Percentiles rank a stretch among this genome's conserved stretches.
Conservation (phyloP, 176 grass and related monocot genomes). For the Poa pratensis region DNA sequence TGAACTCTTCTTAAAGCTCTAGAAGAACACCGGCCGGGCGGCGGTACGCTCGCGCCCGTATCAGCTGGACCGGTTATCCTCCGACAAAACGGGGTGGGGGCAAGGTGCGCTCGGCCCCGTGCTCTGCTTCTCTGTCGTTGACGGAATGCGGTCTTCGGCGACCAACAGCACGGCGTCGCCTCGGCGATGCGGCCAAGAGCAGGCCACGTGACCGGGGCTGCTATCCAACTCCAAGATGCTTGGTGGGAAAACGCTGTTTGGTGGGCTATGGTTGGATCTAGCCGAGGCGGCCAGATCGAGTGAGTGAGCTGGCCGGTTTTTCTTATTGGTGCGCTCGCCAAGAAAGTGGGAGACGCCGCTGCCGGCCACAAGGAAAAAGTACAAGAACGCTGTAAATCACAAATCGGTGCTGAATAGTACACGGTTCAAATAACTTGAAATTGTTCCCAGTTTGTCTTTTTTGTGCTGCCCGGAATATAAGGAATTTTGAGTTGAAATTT, state of each 20-base stretch:
- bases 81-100: not conserved
- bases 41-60: not conserved
- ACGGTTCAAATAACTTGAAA: too few relatives aligned
- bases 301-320: conserved; percentile 2
- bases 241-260: not conserved
- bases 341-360: conserved; percentile 5
- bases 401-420: too few relatives aligned
- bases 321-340: not conserved
- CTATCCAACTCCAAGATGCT: not conserved
- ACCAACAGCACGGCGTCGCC: not conserved
- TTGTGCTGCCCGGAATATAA: too few relatives aligned
- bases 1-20: not conserved
- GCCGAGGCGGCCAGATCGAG: not conserved
- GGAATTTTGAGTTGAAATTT: too few relatives aligned
- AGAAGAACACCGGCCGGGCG: not conserved
- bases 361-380: not conserved
- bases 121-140: not conserved
- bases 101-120: not conserved
- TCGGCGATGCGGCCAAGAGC: not conserved
- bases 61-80: not conserved
- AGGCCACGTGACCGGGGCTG: conserved; percentile 25
- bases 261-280: not conserved
- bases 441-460: too few relatives aligned
- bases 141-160: not conserved
- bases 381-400: too few relatives aligned